Percentiles rank a stretch among this genome's conserved stretches.
phyloP scores from a whole-genome alignment of 2,329 filamentous ascomycete species.

The Monosporascus sp. region DNA sequence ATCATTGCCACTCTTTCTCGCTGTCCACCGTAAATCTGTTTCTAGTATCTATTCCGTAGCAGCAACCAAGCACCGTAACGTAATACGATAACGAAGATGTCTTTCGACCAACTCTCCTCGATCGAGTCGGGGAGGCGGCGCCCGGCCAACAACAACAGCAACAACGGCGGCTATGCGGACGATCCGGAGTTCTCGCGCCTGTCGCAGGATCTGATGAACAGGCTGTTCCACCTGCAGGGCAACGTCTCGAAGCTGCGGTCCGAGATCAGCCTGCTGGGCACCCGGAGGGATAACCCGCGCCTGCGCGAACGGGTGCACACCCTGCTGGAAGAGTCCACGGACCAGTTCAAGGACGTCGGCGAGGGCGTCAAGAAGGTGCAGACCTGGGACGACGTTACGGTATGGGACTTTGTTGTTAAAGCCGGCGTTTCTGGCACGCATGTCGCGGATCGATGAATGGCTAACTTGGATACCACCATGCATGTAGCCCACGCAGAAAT shows the following conservation, averaged over 20 bases:
- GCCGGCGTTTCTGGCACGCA: neutral
- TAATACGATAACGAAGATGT: slow-evolving; percentile 53
- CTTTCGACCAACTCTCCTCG: slow-evolving; percentile 80
- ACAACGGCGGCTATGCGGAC: slow-evolving; percentile 69
- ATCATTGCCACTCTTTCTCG: no score
- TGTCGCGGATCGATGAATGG: neutral
- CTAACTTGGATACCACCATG: slow-evolving; percentile 5
- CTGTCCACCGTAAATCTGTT: no score
- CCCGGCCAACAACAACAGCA: slow-evolving; percentile 49
- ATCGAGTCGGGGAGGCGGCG: slow-evolving; percentile 75
- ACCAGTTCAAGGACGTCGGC: slow-evolving; percentile 84
- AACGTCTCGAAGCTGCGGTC: slow-evolving; percentile 81
- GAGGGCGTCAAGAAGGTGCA: slow-evolving; percentile 92
- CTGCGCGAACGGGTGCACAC: slow-evolving; percentile 87
- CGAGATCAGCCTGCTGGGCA: slow-evolving; percentile 82
- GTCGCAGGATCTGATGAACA: slow-evolving; percentile 77
- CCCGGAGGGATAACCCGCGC: slow-evolving; percentile 83
- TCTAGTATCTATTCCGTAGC: no score
- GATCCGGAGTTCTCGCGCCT: slow-evolving; percentile 87
- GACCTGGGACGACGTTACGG: slow-evolving; percentile 77
- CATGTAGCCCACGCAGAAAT: slow-evolving; percentile 82
- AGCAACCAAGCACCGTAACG: no score
- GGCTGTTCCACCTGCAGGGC: slow-evolving; percentile 82
- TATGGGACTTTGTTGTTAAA: slow-evolving; percentile 36
- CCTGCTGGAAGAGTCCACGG: slow-evolving; percentile 78